Evolutionary conservation across 2,329 filamentous ascomycete species (phyloP).

Genomic region (Orbilia oligospora): DNA sequence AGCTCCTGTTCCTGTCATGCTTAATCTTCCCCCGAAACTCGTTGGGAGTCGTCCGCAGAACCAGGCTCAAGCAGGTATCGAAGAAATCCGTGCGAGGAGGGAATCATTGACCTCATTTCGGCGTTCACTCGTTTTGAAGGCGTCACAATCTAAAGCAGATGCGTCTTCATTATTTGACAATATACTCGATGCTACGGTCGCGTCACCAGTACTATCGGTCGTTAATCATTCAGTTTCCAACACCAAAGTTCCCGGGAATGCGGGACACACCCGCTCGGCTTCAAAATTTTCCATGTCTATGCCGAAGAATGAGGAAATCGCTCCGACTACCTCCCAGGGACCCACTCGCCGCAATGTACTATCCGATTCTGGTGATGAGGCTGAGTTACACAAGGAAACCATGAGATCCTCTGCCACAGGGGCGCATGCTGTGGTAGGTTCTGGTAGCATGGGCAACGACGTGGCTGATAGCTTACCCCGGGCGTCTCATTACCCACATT

Average conservation of each 20-base stretch:
- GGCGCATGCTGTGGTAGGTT: not conserved
- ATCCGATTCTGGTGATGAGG: constrained; percentile 12
- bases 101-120: constrained; percentile 54
- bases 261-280: constrained; percentile 30
- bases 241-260: constrained; percentile 2
- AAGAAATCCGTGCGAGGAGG: constrained; percentile 39
- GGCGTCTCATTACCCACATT: constrained; percentile 56
- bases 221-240: constrained; percentile 47
- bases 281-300: constrained; percentile 42
- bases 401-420: constrained; percentile 19
- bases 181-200: constrained; percentile 58
- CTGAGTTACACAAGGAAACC: not conserved
- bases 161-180: constrained; percentile 57
- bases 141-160: constrained; percentile 54
- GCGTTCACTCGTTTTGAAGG: constrained; percentile 51
- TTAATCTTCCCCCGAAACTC: constrained; percentile 90
- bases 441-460: constrained; percentile 9
- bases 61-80: constrained; percentile 31
- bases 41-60: constrained; percentile 71
- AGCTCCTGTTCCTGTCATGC: constrained; percentile 90
- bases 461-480: constrained; percentile 16
- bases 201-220: constrained; percentile 53
- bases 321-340: not conserved
- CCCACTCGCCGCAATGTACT: not conserved
- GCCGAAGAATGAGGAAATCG: constrained; percentile 17